Evolutionary conservation across 352 stramenopile species (phyloP), one percentile per base, ranked within the genome.

Genomic region (Phytophthora vignae): DNA sequence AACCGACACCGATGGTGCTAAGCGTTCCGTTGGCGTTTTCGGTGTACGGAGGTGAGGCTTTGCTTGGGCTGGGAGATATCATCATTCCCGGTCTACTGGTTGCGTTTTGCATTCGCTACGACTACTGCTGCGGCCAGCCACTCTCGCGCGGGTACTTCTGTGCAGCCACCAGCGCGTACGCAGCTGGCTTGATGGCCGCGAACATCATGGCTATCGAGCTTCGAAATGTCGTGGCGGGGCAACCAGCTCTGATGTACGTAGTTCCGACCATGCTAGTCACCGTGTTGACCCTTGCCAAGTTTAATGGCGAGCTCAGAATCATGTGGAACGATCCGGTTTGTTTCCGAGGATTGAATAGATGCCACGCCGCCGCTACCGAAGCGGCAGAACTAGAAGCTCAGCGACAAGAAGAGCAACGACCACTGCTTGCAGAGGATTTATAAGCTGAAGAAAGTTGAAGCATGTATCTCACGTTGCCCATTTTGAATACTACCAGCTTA

Each of bases 161-260:
- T 56, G 62, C 73, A 36, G 69, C 79, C 1, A 76, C 69, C 3
- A 73, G 86, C 9, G 84, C 90, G 3, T 99, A 99, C 74, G 94
- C 94, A 6, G 76, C 94, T 8, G 95, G 95, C 1, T 79, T 99
- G 38, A 73, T 97, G 57, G 88, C 97, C 72, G 97, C 97, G 14
- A 99, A 99, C 81, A 64, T 88, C 9, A 91, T 91, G 83, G 94
- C 96, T 0, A 93, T 99, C 33, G 90, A 96, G 52, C 63, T 98
- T 1, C 96, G 97, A 72, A 58, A 89, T 46, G 87, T 98, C 56
- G 75, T 93, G 10, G 71, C 78, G 5, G 96, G 97, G 9, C 96
- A 99, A 68, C 97, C 96, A 9, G 97, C 97, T 25, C 81, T 99
- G 9, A 91, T 99, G 80, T 99, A 99, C 79, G 84, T 99, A 25